These are phyloP conservation scores for Saprolegnia diclina DNA, from an alignment of 352 stramenopile species.

Conservation along the genomic window DNA sequence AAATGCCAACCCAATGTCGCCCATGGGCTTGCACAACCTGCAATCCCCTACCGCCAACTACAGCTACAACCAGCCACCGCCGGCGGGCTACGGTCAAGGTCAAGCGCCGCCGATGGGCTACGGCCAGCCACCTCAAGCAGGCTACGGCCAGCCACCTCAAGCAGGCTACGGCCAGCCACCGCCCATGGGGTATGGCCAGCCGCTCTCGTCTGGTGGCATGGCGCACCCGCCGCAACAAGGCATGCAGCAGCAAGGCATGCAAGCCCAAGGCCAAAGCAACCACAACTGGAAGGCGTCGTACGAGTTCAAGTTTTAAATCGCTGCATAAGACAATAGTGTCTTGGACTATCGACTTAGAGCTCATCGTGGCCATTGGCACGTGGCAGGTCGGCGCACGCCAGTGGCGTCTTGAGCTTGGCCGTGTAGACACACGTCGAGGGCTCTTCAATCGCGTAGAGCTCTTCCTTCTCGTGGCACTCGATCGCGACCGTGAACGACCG, in stretches of 20 bases:
- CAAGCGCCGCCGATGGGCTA: not conserved
- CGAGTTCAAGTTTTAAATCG: constrained; percentile 25
- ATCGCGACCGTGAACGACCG: constrained; percentile 72
- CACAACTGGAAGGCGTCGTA: constrained; percentile 16
- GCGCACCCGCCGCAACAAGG: not conserved
- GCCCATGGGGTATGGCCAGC: constrained; percentile 1
- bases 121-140: not conserved
- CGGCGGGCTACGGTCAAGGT: not conserved
- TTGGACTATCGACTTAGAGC: constrained; percentile 12
- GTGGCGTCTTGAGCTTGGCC: constrained; percentile 69
- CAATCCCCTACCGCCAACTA: constrained; percentile 5
- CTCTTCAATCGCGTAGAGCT: constrained; percentile 72
- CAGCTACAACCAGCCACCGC: not conserved
- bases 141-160: not conserved
- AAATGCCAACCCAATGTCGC: constrained; percentile 1
- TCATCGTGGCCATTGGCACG: constrained; percentile 10
- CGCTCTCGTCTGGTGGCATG: not conserved
- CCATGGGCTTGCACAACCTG: constrained; percentile 25
- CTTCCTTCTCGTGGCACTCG: constrained; percentile 56
- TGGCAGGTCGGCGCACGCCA: constrained; percentile 43
- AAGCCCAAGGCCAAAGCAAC: not conserved
- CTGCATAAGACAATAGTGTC: not conserved
- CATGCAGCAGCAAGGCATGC: not conserved
- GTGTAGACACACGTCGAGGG: constrained; percentile 82
- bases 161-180: not conserved